Evolutionary conservation across 2,329 filamentous ascomycete species (phyloP), one percentile per base, ranked within the genome.

Genomic region (Pestalotiopsis sp.): DNA sequence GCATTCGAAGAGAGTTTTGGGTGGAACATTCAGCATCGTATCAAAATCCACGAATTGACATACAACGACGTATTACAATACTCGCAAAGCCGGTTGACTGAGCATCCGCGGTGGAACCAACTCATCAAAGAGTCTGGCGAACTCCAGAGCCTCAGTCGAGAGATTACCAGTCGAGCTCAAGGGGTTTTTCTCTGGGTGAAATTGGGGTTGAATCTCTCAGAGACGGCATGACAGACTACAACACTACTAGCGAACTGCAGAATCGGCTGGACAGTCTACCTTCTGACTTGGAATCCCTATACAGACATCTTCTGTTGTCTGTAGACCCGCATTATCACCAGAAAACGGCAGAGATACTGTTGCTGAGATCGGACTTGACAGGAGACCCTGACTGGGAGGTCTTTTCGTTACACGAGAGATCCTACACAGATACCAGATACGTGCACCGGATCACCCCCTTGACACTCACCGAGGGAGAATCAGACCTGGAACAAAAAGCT

Each of bases 111-210:
- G 12, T 59, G 57, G 57, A 36, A 13, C 4, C 57, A 31, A 4
- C 20, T 31, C 11, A 27, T 17, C 11, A 25, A 36, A 3, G 11
- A 59, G 23, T 59, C 27, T 23, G 17, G 4, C 6, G 57, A 59
- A 14, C 11, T 36, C 11, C 23, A 25, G 27, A 7, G 77, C 27
- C 36, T 78, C 1, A 65, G 73, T 14, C 38, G 72, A 13, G 65
- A 72, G 12, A 70, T 78, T 45, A 70, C 72, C 4, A 39, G 70
- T 4, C 71, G 70, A 65, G 69, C 77, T 5, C 52, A 73, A 23
- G 76, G 77, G 4, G 76, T 79, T 4, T 79, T 79, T 63, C 71
- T 79, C 23, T 79, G 77, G 78, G 76, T 75, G 9, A 70, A 69
- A 25, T 67, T 78, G 2, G 77, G 0, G 73, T 74, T 2, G 69